phyloP scores from a whole-genome alignment of 176 grass and related monocot species.

The Puya raimondii region DNA sequence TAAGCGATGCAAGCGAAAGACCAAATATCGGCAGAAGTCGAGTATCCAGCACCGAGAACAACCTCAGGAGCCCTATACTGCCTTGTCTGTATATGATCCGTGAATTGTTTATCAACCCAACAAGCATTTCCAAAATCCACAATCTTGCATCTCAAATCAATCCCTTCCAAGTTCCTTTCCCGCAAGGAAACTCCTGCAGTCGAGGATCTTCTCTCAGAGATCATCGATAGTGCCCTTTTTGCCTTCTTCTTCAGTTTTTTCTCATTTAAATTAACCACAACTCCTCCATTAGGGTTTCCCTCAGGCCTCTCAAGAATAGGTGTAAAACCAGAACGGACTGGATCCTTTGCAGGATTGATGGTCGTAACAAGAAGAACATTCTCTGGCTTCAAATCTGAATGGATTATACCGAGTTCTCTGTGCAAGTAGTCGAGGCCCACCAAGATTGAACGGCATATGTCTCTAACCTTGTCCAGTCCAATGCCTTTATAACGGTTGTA shows the following conservation, averaged over 20 bases:
- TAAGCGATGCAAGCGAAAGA: conserved; percentile 89
- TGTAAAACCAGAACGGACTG: conserved; percentile 56
- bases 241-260: conserved; percentile 85
- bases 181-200: conserved; percentile 23
- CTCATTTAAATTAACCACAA: conserved; percentile 52
- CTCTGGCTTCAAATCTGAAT: conserved; percentile 87
- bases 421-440: conserved; percentile 93
- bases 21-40: conserved; percentile 82
- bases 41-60: conserved; percentile 67
- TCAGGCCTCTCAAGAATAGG: conserved; percentile 81
- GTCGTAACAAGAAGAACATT: conserved; percentile 83
- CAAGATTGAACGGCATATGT: conserved; percentile 85
- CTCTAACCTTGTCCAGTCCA: conserved; percentile 49
- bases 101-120: conserved; percentile 84
- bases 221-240: conserved; percentile 75
- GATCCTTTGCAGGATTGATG: conserved; percentile 87
- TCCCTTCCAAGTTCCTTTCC: conserved; percentile 81
- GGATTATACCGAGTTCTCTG: conserved; percentile 79
- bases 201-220: conserved; percentile 78
- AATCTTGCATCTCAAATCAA: conserved; percentile 89
- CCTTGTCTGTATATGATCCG: conserved; percentile 90
- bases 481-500: conserved; percentile 96
- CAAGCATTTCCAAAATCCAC: conserved; percentile 99
- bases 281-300: conserved; percentile 55
- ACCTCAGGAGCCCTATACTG: conserved; percentile 89